Conservation (phyloP, 2,329 filamentous ascomycete genomes). For the Myriosclerotinia curreyana region DNA sequence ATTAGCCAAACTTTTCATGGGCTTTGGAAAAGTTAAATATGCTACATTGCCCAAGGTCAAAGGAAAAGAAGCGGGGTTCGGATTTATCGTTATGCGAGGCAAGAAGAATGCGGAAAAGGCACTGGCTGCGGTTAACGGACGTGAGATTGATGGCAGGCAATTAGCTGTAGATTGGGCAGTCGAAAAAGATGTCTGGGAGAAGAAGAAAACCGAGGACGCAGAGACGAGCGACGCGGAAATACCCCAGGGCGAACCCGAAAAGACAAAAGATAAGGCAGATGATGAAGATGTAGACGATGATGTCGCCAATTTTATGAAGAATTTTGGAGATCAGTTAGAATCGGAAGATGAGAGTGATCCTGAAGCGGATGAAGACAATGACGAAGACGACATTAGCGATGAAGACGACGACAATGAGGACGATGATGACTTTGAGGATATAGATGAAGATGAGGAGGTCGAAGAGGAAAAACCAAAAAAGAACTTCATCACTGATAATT, state of each 20-base stretch:
- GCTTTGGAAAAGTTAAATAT: slow-evolving; percentile 88
- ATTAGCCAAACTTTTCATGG: slow-evolving; percentile 73
- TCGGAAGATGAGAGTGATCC: slow-evolving; percentile 41
- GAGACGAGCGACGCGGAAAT: slow-evolving; percentile 41
- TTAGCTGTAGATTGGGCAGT: slow-evolving; percentile 97
- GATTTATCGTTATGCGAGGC: slow-evolving; percentile 85
- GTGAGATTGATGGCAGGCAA: slow-evolving; percentile 79
- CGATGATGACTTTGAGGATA: slow-evolving; percentile 46
- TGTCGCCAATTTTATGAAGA: slow-evolving; percentile 39
- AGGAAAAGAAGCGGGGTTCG: slow-evolving; percentile 74
- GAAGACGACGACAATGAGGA: slow-evolving; percentile 43
- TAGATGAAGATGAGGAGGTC: slow-evolving; percentile 40
- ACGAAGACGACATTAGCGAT: slow-evolving; percentile 42
- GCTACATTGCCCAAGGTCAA: slow-evolving; percentile 78
- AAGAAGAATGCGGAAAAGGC: slow-evolving; percentile 90
- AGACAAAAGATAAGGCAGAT: slow-evolving; percentile 31
- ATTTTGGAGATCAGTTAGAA: slow-evolving; percentile 39
- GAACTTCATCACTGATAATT: slow-evolving; percentile 56
- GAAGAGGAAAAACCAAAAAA: slow-evolving; percentile 42
- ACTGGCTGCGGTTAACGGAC: slow-evolving; percentile 81
- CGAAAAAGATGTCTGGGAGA: slow-evolving; percentile 79
- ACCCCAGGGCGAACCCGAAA: slow-evolving; percentile 37
- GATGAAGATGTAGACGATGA: slow-evolving; percentile 39
- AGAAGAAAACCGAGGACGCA: slow-evolving; percentile 47
- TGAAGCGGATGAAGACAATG: slow-evolving; percentile 39